phyloP scores from a whole-genome alignment of 2,329 filamentous ascomycete genomes.

The Colletotrichum tamarilloi region DNA sequence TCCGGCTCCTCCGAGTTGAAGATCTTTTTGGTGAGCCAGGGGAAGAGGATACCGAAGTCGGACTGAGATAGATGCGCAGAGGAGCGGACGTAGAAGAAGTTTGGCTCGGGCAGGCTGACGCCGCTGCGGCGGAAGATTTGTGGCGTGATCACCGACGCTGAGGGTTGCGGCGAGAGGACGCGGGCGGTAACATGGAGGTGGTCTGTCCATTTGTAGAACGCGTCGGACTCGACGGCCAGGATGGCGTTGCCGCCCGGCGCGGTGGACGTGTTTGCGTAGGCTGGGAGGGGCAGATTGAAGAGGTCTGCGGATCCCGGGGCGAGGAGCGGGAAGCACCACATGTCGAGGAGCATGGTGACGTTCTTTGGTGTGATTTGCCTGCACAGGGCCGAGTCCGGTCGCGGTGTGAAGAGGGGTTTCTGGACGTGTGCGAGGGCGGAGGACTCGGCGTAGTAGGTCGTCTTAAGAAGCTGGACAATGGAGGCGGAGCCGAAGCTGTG shows the following conservation, averaged over 20 bases:
- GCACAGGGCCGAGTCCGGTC: slow-evolving; percentile 64
- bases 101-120: slow-evolving; percentile 61
- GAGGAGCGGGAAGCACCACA: slow-evolving; percentile 82
- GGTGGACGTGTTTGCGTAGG: slow-evolving; percentile 64
- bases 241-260: slow-evolving; percentile 68
- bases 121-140: slow-evolving; percentile 55
- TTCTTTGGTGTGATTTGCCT: slow-evolving; percentile 76
- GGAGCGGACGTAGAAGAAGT: slow-evolving; percentile 78
- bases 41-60: slow-evolving; percentile 87
- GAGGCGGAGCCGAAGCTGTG: slow-evolving; percentile 87
- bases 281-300: slow-evolving; percentile 78
- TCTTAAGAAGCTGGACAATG: slow-evolving; percentile 81
- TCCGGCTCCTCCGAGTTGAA: slow-evolving; percentile 69
- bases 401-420: slow-evolving; percentile 71
- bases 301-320: slow-evolving; percentile 72
- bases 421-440: slow-evolving; percentile 59
- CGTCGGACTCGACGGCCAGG: slow-evolving; percentile 78
- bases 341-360: slow-evolving; percentile 78
- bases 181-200: slow-evolving; percentile 78
- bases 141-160: slow-evolving; percentile 53
- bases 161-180: slow-evolving; percentile 69
- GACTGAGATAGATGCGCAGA: slow-evolving; percentile 87
- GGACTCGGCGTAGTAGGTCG: slow-evolving; percentile 73
- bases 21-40: slow-evolving; percentile 71
- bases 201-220: slow-evolving; percentile 81